Evolutionary conservation across 306 rosid genomes (phyloP).

Genomic region (Cicer cuneatum): DNA sequence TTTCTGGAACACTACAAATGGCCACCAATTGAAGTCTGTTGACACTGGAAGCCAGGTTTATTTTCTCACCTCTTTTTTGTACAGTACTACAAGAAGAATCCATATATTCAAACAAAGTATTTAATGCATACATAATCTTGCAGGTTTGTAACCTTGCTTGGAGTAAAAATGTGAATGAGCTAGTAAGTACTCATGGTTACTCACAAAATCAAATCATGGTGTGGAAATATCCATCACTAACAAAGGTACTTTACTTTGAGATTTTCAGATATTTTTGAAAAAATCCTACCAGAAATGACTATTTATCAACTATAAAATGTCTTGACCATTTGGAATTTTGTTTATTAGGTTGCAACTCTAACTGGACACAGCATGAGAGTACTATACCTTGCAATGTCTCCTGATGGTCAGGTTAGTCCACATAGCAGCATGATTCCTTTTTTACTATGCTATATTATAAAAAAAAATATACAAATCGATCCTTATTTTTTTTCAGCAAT

Average conservation of each 20-base stretch:
- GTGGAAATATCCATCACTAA: conserved; percentile 96
- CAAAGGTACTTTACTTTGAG: conserved; percentile 71
- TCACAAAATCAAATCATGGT: conserved; percentile 98
- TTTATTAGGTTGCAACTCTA: conserved; percentile 84
- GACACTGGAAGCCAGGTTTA: conserved; percentile 99
- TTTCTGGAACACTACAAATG: conserved; percentile 97
- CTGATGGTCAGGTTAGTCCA: conserved; percentile 83
- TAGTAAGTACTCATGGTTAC: conserved; percentile 97
- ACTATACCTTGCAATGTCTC: conserved; percentile 95
- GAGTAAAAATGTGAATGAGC: conserved; percentile 96
- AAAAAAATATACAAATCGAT: neutral
- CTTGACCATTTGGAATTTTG: neutral
- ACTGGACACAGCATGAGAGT: conserved; percentile 99
- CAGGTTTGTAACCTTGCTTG: conserved; percentile 98
- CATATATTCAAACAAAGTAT: neutral
- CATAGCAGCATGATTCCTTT: conserved; percentile 1
- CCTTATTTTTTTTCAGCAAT: neutral
- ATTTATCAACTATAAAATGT: conserved; percentile 7
- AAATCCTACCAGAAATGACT: neutral
- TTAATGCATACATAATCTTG: conserved; percentile 26
- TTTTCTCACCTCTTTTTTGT: conserved; percentile 1
- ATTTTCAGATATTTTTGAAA: neutral
- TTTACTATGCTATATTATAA: neutral
- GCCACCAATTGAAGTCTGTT: conserved; percentile 79
- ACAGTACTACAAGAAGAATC: neutral